Conservation (phyloP, 306 rosid genomes). For the Dalbergia cochinchinensis region DNA sequence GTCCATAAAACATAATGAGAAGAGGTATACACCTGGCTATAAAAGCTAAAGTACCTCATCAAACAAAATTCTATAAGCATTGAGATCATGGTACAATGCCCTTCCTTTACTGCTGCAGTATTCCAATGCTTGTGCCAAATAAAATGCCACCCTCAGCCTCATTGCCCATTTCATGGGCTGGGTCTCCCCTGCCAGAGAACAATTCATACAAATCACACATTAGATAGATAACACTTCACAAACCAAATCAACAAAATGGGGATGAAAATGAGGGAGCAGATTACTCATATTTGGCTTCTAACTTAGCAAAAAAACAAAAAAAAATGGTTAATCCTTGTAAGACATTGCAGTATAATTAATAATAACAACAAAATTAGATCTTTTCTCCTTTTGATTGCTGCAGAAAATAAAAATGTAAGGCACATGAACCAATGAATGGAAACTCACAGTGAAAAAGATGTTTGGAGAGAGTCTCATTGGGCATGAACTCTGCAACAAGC, state of each 20-base stretch:
- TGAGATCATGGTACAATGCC: slow-evolving; percentile 95
- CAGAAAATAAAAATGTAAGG: background rate
- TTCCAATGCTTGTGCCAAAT: slow-evolving; percentile 95
- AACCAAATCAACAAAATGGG: slow-evolving; percentile 15
- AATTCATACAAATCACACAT: slow-evolving; percentile 47
- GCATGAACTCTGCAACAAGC: slow-evolving; percentile 98
- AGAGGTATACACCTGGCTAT: slow-evolving; percentile 17
- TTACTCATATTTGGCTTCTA: slow-evolving; percentile 6
- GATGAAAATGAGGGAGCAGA: slow-evolving; percentile 21
- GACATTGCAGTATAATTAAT: background rate
- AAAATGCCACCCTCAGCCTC: slow-evolving; percentile 98
- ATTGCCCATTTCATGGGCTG: slow-evolving; percentile 99
- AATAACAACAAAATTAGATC: slow-evolving; percentile 14
- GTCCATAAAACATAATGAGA: slow-evolving; percentile 35
- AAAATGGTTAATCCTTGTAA: slow-evolving; percentile 33
- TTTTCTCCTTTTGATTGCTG: background rate
- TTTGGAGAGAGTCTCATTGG: slow-evolving; percentile 92
- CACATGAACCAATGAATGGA: background rate
- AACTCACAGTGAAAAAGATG: slow-evolving; percentile 93
- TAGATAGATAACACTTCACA: slow-evolving; percentile 23
- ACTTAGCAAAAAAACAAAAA: slow-evolving; percentile 25
- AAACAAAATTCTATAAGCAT: slow-evolving; percentile 94
- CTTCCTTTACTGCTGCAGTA: slow-evolving; percentile 89
- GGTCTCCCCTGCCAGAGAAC: slow-evolving; percentile 72
- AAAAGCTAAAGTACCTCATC: slow-evolving; percentile 67